Conservation (phyloP, 352 stramenopile species). For the Paralagenidium karlingii region DNA sequence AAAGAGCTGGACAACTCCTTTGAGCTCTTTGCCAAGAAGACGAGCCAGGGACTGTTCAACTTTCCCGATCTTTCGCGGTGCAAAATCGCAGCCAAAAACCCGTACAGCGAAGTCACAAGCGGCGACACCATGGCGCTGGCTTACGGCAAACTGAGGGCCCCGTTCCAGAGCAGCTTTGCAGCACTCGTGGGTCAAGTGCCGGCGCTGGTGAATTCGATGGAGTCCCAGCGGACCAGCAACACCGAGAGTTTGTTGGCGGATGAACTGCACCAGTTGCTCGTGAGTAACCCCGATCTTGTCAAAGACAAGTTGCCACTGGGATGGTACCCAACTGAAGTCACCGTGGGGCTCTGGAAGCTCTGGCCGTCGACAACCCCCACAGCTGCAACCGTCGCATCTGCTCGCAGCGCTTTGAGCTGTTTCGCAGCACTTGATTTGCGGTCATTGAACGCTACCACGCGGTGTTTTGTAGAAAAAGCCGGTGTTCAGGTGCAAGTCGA, state of each 20-base stretch:
- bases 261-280: no score
- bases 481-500: slow-evolving; percentile 4
- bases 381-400: slow-evolving; percentile 5
- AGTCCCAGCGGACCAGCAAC: no score
- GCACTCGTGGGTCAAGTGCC: no score
- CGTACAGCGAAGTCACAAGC: no score
- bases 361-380: slow-evolving; percentile 27
- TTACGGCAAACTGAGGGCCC: no score
- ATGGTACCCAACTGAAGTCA: slow-evolving; percentile 18
- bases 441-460: slow-evolving; percentile 10
- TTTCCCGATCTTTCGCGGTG: no score
- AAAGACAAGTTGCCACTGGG: slow-evolving; percentile 6
- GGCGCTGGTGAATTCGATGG: no score
- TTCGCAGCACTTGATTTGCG: slow-evolving; percentile 24
- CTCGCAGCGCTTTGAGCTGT: slow-evolving; percentile 18
- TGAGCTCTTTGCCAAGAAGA: slow-evolving; percentile 11
- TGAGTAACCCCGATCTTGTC: no score
- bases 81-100: no score
- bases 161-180: no score
- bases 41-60: slow-evolving; percentile 18
- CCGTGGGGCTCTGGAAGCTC: slow-evolving; percentile 17
- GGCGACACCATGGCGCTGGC: no score
- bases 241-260: no score
- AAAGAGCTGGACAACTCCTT: slow-evolving; percentile 19
- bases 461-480: slow-evolving; percentile 19